A percentile compares a stretch with the other conserved stretches of the same genome.
These are phyloP conservation scores for Chenopodium berlandieri DNA, from an alignment of 148 eudicot genomes.

Conservation along the genomic window DNA sequence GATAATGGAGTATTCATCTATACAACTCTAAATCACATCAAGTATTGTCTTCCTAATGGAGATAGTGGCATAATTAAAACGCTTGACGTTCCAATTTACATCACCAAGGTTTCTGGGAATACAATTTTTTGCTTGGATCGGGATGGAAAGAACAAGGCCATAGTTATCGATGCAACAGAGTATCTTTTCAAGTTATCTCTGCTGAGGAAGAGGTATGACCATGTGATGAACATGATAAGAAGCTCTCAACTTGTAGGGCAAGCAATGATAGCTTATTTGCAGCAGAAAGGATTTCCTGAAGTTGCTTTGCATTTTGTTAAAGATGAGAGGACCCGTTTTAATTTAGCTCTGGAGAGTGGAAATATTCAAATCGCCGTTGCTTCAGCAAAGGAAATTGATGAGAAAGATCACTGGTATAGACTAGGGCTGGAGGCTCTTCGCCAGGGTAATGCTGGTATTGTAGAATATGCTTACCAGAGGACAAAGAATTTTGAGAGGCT, in stretches of 20 bases:
- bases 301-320: constrained; percentile 83
- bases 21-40: constrained; percentile 74
- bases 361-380: constrained; percentile 79
- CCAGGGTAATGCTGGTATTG: constrained; percentile 76
- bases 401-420: constrained; percentile 79
- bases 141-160: constrained; percentile 64
- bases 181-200: constrained; percentile 69
- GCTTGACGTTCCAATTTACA: constrained; percentile 70
- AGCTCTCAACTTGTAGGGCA: constrained; percentile 80
- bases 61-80: constrained; percentile 85
- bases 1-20: constrained; percentile 87
- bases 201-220: constrained; percentile 64
- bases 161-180: constrained; percentile 71
- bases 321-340: constrained; percentile 79
- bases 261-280: constrained; percentile 85
- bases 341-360: constrained; percentile 71
- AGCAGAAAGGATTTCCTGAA: constrained; percentile 88
- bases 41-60: constrained; percentile 92
- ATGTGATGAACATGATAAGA: constrained; percentile 83
- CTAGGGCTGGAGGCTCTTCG: constrained; percentile 84
- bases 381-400: constrained; percentile 78
- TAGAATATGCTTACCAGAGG: constrained; percentile 75
- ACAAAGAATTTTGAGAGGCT: constrained; percentile 77
- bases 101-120: constrained; percentile 65
- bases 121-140: constrained; percentile 77